A percentile compares a stretch with the other conserved stretches of the same genome.
phyloP scores from a whole-genome alignment of 371 early-diverging fungal species.

The Rhizopus arrhizus region DNA sequence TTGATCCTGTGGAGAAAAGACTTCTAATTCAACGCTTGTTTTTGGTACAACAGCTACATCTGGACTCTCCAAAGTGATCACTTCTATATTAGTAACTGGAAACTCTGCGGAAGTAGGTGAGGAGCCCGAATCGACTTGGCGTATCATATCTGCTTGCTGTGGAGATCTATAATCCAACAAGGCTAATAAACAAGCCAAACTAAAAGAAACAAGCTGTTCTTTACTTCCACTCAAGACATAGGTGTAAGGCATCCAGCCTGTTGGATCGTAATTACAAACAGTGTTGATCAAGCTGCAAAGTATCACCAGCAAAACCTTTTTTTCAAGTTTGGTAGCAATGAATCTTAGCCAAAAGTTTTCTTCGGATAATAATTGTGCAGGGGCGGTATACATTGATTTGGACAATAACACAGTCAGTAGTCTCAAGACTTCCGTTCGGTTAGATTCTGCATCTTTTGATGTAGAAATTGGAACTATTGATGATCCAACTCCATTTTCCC shows the following conservation, averaged over 20 bases:
- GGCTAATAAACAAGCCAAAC: conserved; percentile 68
- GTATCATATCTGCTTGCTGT: conserved; percentile 28
- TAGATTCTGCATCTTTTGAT: conserved; percentile 65
- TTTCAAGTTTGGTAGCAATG: conserved; percentile 66
- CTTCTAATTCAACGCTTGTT: conserved; percentile 24
- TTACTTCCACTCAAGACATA: conserved; percentile 73
- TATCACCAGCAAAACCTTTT: conserved; percentile 72
- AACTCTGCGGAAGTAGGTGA: conserved; percentile 18
- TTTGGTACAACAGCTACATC: conserved; percentile 25
- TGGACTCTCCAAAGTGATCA: conserved; percentile 20
- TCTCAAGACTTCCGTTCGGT: conserved; percentile 78
- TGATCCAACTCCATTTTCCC: conserved; percentile 80
- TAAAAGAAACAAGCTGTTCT: conserved; percentile 72
- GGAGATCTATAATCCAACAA: conserved; percentile 72
- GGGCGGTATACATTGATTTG: conserved; percentile 76
- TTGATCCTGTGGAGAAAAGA: conserved; percentile 18
- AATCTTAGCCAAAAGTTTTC: conserved; percentile 64
- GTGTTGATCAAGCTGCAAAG: conserved; percentile 86
- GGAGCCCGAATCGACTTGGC: conserved; percentile 22
- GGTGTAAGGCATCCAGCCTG: conserved; percentile 89
- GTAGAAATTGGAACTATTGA: conserved; percentile 69
- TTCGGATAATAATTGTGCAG: conserved; percentile 56
- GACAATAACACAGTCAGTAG: conserved; percentile 77
- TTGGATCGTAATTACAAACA: conserved; percentile 75
- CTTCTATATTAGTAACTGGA: conserved; percentile 13